These are phyloP conservation scores for Phalaenopsis hybrid DNA, from an alignment of 116 monocot species.

Conservation along the genomic window DNA sequence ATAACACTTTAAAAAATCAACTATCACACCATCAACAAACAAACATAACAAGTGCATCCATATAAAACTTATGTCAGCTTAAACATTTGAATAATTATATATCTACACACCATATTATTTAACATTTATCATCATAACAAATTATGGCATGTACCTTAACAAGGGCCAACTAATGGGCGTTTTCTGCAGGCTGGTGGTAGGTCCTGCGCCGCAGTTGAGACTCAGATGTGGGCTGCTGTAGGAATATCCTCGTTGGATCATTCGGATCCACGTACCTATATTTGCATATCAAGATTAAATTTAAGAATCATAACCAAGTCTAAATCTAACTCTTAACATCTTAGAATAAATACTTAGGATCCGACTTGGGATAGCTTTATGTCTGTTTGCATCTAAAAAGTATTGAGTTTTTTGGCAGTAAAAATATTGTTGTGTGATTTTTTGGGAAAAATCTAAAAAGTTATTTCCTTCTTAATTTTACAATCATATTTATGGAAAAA, in stretches of 20 bases:
- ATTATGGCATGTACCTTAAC: background rate
- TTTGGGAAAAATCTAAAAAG: no score
- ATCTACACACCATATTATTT: background rate
- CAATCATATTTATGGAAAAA: no score
- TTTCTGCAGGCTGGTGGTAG: slow-evolving; percentile 60
- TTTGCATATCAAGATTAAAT: background rate
- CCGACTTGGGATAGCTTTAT: no score
- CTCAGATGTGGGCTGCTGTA: slow-evolving; percentile 78
- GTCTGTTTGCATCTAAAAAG: no score
- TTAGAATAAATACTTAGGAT: no score
- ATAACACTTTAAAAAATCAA: background rate
- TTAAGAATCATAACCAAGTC: background rate
- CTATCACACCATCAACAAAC: background rate
- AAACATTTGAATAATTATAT: background rate
- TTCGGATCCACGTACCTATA: slow-evolving; percentile 92
- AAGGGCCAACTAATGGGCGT: slow-evolving; percentile 10
- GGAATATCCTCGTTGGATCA: slow-evolving; percentile 84
- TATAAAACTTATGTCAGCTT: background rate
- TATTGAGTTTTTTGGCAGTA: no score
- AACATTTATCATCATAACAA: background rate
- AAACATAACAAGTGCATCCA: background rate
- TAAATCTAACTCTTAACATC: no score
- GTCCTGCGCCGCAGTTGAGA: slow-evolving; percentile 73
- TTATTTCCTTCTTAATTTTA: no score
- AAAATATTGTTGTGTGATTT: no score